phyloP scores from a whole-genome alignment of 345 rosid species.

The Lumnitzera littorea region DNA sequence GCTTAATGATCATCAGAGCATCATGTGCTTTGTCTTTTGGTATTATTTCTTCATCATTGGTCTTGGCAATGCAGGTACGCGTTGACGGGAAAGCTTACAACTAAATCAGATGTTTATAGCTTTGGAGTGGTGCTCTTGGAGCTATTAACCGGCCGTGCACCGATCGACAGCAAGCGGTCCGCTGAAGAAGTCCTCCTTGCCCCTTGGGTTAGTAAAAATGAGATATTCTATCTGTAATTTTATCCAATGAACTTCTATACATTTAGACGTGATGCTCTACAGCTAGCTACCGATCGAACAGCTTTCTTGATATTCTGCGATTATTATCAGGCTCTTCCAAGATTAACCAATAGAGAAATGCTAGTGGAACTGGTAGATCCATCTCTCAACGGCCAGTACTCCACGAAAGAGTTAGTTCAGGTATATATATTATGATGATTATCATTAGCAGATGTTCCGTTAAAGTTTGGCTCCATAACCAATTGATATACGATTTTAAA shows the following conservation, averaged over 20 bases:
- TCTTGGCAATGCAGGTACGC: constrained; percentile 46
- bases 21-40: too few species aligned
- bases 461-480: too few species aligned
- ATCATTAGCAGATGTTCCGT: too few species aligned
- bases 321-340: constrained; percentile 35
- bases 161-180: constrained; percentile 58
- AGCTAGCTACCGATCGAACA: too few species aligned
- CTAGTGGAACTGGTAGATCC: constrained; percentile 80
- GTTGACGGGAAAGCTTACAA: constrained; percentile 85
- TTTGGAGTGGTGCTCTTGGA: constrained; percentile 77
- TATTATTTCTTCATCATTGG: not conserved
- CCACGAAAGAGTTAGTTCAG: constrained; percentile 79
- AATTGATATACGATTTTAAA: too few species aligned
- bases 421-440: constrained; percentile 15
- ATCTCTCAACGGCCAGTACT: constrained; percentile 44
- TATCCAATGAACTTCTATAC: too few species aligned
- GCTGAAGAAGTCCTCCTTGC: constrained; percentile 80
- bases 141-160: constrained; percentile 78
- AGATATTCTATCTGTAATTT: not conserved
- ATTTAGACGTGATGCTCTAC: too few species aligned
- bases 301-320: too few species aligned
- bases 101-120: constrained; percentile 90
- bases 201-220: constrained; percentile 65
- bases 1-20: not conserved
- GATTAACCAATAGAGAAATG: constrained; percentile 66